Evolutionary conservation across 768 basidiomycete genomes (phyloP).

Genomic region (Russula sp.): DNA sequence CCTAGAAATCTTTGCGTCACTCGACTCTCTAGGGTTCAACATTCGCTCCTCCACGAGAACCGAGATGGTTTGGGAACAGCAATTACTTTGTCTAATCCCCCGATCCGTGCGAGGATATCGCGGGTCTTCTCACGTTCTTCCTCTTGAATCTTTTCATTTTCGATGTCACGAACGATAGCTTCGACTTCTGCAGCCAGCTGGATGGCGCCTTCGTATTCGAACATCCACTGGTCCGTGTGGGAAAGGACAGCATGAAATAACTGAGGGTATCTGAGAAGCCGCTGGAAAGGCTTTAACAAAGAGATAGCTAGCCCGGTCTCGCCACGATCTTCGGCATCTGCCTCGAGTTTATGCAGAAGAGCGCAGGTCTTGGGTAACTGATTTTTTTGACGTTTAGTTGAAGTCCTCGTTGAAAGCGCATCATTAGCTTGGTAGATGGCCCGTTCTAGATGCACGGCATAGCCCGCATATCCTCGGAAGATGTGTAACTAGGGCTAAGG

Average conservation of each 20-base stretch:
- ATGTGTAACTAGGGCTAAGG: constrained; percentile 71
- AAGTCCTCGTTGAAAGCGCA: constrained; percentile 57
- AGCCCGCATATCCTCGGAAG: constrained; percentile 88
- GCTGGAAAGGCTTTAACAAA: constrained; percentile 96
- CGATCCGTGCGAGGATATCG: constrained; percentile 93
- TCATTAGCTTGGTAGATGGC: constrained; percentile 86
- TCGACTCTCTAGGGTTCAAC: constrained; percentile 39
- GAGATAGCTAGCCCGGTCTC: constrained; percentile 95
- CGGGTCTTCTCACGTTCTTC: constrained; percentile 94
- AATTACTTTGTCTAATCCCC: constrained; percentile 90
- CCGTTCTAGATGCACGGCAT: constrained; percentile 90
- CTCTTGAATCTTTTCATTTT: constrained; percentile 96
- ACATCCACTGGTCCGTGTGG: constrained; percentile 94
- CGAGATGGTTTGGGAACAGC: constrained; percentile 88
- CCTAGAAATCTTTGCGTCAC: constrained; percentile 42
- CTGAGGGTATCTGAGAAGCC: constrained; percentile 92
- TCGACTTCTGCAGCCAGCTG: constrained; percentile 99
- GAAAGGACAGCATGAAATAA: constrained; percentile 96
- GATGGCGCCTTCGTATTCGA: constrained; percentile 93
- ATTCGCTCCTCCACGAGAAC: constrained; percentile 81
- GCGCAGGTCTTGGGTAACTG: constrained; percentile 78
- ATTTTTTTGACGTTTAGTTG: constrained; percentile 75
- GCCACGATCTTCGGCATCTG: constrained; percentile 75
- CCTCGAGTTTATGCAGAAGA: constrained; percentile 73
- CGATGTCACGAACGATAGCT: constrained; percentile 91